Base-by-base conservation (phyloP, 805 yeast species). In the Schwanniomyces pseudopolymorphus region DNA sequence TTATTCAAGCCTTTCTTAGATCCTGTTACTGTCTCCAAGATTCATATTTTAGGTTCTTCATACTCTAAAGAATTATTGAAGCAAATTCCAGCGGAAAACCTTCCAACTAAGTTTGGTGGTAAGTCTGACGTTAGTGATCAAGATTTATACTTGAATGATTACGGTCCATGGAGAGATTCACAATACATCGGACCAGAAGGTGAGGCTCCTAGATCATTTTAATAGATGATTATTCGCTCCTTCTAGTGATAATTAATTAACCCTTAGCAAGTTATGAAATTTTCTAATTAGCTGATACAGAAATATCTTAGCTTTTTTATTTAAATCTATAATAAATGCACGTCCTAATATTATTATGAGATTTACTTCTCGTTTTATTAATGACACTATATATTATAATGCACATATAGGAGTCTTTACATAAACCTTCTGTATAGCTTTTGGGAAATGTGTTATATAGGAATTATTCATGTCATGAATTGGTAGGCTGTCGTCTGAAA, bases 81-180 rank as follows among this genome's bases (percentile, higher is more conserved):
- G 63, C 99, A 94, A 74, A 87, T 94, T 52, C 97, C 98, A 19
- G 83, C 85, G 7, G 96, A 89, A 68, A 92, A 92, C 76, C 80
- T 94, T 63, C 99, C 99, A 39, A 75, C 58, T 40, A 89, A 89
- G 72, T 92, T 88, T 60, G 99, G 99, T 52, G 99, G 99, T 56
- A 61, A 62, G 53, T 84, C 94, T 27, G 67, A 74, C 39, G 88
- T 81, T 42, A 77, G 79, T 8, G 87, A 82, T 40, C 87, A 90
- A 59, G 96, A 96, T 21, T 79, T 94, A 54, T 87, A 84, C 67
- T 74, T 94, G 60, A 82, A 94, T 33, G 98, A 94, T 65, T 75
- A 85, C 55, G 99, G 99, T 56, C 99, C 99, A 53, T 94, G 99
- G 99, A 87, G 97, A 79, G 94, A 92, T 51, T 74, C 84, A 26